These are phyloP conservation scores for Leucaena leucocephala DNA, from an alignment of 306 rosid species.

Conservation along the genomic window DNA sequence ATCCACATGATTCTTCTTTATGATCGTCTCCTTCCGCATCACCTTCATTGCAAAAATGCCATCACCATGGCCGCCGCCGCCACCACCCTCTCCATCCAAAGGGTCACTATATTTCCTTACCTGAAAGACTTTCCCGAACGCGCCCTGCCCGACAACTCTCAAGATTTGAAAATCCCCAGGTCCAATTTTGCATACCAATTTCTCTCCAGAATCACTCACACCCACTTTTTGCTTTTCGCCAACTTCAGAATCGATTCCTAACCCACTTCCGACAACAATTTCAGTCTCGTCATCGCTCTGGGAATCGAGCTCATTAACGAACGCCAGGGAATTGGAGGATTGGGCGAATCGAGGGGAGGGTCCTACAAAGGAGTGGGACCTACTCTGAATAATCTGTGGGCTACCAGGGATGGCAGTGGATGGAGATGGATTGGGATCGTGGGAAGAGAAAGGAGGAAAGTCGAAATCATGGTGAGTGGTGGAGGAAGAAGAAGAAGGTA, in stretches of 20 bases:
- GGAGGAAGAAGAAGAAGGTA: conserved; percentile 48
- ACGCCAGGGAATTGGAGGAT: conserved; percentile 46
- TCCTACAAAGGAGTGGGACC: conserved; percentile 97
- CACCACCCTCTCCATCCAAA: background rate
- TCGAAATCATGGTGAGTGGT: conserved; percentile 50
- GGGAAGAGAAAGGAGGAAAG: conserved; percentile 47
- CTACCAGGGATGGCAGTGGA: conserved; percentile 38
- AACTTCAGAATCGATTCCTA: background rate
- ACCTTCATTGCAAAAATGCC: conserved; percentile 89
- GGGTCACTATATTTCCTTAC: conserved; percentile 55
- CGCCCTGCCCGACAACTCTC: conserved; percentile 80
- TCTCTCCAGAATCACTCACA: conserved; percentile 16
- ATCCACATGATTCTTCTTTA: conserved; percentile 89
- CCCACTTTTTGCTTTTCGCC: conserved; percentile 3
- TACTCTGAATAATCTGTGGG: conserved; percentile 65
- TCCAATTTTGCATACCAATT: conserved; percentile 51
- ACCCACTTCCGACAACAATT: background rate
- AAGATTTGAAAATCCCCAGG: conserved; percentile 82
- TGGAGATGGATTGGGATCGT: conserved; percentile 30
- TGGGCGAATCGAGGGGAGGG: conserved; percentile 78
- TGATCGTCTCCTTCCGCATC: conserved; percentile 86
- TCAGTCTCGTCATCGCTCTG: conserved; percentile 46
- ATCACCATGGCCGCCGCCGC: background rate
- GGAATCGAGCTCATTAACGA: conserved; percentile 47
- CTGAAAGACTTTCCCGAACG: conserved; percentile 91